phyloP scores from a whole-genome alignment of 805 yeast genomes.

The Nakazawaea wyomingensis region DNA sequence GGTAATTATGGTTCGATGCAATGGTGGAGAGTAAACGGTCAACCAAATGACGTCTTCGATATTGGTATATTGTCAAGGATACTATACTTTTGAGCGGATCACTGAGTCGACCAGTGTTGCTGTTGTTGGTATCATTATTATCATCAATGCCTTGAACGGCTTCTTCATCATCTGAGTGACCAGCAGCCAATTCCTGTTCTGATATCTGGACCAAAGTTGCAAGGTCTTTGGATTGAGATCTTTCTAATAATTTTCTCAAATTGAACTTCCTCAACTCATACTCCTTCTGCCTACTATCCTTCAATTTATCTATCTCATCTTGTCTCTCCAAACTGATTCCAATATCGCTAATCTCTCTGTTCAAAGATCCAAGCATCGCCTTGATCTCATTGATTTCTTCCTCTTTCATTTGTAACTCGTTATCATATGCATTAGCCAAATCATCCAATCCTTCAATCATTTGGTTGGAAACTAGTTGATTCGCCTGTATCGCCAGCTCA shows the following conservation, averaged over 20 bases:
- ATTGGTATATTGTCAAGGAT: conserved; percentile 49
- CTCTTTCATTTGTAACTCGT: conserved; percentile 40
- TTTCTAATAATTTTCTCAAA: conserved; percentile 28
- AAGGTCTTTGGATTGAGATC: conserved; percentile 39
- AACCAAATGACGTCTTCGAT: conserved; percentile 49
- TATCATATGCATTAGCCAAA: conserved; percentile 47
- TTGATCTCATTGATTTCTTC: conserved; percentile 27
- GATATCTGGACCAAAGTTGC: conserved; percentile 35
- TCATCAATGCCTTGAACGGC: conserved; percentile 11
- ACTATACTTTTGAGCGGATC: conserved; percentile 27
- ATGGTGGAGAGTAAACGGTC: conserved; percentile 35
- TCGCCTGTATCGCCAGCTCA: conserved; percentile 49
- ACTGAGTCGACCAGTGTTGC: not conserved
- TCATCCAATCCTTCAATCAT: conserved; percentile 43
- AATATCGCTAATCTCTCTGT: conserved; percentile 26
- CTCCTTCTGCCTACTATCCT: conserved; percentile 13
- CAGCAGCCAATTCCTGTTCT: conserved; percentile 24
- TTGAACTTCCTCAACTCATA: conserved; percentile 2
- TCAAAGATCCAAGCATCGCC: conserved; percentile 23
- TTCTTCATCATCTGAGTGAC: conserved; percentile 13
- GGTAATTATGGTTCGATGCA: conserved; percentile 41
- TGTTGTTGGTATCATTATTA: not conserved
- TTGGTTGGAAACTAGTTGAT: conserved; percentile 46
- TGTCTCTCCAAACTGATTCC: conserved; percentile 29
- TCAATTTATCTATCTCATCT: conserved; percentile 18